These are phyloP conservation scores for Zychaea mexicana DNA, from an alignment of 371 early-diverging fungal genomes.

Conservation along the genomic window DNA sequence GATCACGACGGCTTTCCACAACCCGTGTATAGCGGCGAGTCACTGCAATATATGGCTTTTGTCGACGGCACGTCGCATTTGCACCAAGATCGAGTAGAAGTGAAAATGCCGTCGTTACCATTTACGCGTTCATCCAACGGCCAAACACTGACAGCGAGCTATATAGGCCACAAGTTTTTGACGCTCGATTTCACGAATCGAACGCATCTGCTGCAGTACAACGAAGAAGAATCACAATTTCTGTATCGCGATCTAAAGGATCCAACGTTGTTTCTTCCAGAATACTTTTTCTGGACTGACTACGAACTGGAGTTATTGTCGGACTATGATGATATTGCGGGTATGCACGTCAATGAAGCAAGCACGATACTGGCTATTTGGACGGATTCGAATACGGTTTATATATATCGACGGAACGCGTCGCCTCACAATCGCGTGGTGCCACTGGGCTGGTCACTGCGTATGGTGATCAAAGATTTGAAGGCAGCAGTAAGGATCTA, in stretches of 20 bases:
- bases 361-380: constrained; percentile 36
- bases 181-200: constrained; percentile 36
- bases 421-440: background rate
- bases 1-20: constrained; percentile 5
- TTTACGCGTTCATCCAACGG: constrained; percentile 28
- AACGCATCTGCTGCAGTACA: constrained; percentile 24
- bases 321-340: constrained; percentile 30
- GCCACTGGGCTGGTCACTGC: constrained; percentile 3
- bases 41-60: constrained; percentile 36
- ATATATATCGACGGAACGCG: constrained; percentile 22
- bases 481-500: no score
- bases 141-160: constrained; percentile 35
- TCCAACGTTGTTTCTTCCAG: background rate
- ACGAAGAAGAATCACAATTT: constrained; percentile 13
- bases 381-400: constrained; percentile 35
- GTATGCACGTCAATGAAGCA: constrained; percentile 27
- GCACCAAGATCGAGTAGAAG: constrained; percentile 32
- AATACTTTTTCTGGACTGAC: constrained; percentile 1
- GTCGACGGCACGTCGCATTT: constrained; percentile 36
- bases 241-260: constrained; percentile 25
- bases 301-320: background rate
- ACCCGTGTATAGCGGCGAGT: background rate
- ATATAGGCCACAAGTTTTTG: constrained; percentile 33
- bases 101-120: constrained; percentile 27
- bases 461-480: constrained; percentile 7